These are phyloP conservation scores for Geosmithia flava DNA, from an alignment of 2,329 filamentous ascomycete species.

Conservation along the genomic window DNA sequence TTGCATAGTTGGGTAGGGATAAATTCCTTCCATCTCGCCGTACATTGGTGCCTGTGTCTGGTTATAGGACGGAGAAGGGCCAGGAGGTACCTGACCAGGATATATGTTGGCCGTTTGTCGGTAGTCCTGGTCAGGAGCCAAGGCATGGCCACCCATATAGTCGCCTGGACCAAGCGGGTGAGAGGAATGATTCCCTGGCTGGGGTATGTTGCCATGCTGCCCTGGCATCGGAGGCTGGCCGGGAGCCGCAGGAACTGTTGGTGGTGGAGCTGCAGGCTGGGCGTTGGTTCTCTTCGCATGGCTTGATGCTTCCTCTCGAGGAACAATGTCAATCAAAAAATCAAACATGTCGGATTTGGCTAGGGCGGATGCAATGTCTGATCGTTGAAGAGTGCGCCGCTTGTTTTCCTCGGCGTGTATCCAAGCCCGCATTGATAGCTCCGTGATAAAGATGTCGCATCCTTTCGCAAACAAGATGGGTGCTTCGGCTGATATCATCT, in stretches of 20 bases:
- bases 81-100: slow-evolving; percentile 62
- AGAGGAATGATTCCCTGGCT: slow-evolving; percentile 43
- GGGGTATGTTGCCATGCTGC: slow-evolving; percentile 35
- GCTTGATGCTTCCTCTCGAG: slow-evolving; percentile 79
- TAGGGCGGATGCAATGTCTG: slow-evolving; percentile 89
- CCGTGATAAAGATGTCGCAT: slow-evolving; percentile 98
- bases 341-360: slow-evolving; percentile 99
- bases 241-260: slow-evolving; percentile 33
- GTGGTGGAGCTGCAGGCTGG: slow-evolving; percentile 28
- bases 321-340: slow-evolving; percentile 97
- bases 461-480: slow-evolving; percentile 97
- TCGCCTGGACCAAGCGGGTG: slow-evolving; percentile 48
- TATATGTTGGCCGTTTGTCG: slow-evolving; percentile 74
- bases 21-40: slow-evolving; percentile 72
- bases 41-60: slow-evolving; percentile 72
- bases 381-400: slow-evolving; percentile 84
- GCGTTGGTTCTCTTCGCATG: slow-evolving; percentile 66
- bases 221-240: slow-evolving; percentile 39
- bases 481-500: slow-evolving; percentile 98
- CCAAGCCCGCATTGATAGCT: slow-evolving; percentile 98
- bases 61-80: slow-evolving; percentile 59
- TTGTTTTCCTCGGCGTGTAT: slow-evolving; percentile 99
- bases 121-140: slow-evolving; percentile 65
- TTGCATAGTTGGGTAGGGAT: slow-evolving; percentile 68
- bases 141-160: slow-evolving; percentile 51